Conservation (phyloP, 441 rosid species). For the Isatis lusitanica region DNA sequence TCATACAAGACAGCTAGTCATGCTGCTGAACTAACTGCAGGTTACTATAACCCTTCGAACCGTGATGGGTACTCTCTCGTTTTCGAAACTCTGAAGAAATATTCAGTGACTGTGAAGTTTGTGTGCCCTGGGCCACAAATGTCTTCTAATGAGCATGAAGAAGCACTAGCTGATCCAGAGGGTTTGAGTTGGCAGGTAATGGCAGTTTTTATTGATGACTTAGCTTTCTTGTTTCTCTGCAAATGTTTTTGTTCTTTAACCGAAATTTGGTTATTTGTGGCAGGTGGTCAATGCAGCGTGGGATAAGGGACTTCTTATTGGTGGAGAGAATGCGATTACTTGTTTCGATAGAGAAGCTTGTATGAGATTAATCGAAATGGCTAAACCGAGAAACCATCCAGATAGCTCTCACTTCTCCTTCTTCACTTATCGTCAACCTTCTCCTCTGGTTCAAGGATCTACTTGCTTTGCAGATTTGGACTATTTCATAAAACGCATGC, state of each 20-base stretch:
- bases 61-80: constrained; percentile 67
- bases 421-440: constrained; percentile 64
- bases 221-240: not conserved
- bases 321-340: constrained; percentile 63
- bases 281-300: constrained; percentile 72
- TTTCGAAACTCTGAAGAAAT: constrained; percentile 64
- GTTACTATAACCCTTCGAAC: constrained; percentile 68
- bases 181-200: constrained; percentile 78
- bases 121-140: constrained; percentile 53
- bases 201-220: not conserved
- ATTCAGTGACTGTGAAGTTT: constrained; percentile 55
- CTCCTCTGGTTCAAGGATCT: constrained; percentile 57
- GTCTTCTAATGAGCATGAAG: constrained; percentile 46
- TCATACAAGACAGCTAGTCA: constrained; percentile 72
- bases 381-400: constrained; percentile 73
- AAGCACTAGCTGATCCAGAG: constrained; percentile 66
- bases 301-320: constrained; percentile 57
- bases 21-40: constrained; percentile 73
- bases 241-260: not conserved
- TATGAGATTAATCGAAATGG: constrained; percentile 64
- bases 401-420: constrained; percentile 54
- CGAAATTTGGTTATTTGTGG: constrained; percentile 23
- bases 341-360: constrained; percentile 65
- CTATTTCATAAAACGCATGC: constrained; percentile 62
- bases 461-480: constrained; percentile 63